Percentiles rank a stretch among this genome's conserved stretches.
phyloP scores from a whole-genome alignment of 371 early-diverging fungal genomes.

The Mortierella sp. region DNA sequence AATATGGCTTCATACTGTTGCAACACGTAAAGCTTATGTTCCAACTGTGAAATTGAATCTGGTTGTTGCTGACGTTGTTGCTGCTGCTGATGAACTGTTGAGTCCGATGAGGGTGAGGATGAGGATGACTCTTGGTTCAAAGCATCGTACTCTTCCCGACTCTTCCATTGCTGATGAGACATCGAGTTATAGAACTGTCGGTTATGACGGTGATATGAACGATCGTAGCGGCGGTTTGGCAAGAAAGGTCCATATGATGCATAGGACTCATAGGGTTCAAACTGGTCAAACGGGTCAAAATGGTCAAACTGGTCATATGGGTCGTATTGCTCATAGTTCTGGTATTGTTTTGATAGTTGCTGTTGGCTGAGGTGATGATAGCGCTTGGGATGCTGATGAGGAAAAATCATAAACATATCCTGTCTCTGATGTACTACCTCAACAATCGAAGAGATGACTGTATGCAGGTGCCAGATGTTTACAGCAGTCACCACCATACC shows the following conservation, averaged over 20 bases:
- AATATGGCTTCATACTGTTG: neutral
- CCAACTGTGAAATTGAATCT: neutral
- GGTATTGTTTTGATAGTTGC: neutral
- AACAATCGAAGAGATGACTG: slow-evolving; percentile 27
- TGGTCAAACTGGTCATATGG: neutral
- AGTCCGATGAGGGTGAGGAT: neutral
- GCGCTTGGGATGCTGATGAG: neutral
- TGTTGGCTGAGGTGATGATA: neutral
- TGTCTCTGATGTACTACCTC: slow-evolving; percentile 30
- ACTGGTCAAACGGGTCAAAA: neutral
- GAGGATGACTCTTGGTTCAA: neutral
- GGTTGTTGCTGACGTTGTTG: neutral
- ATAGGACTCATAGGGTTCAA: neutral
- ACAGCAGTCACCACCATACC: slow-evolving; percentile 29
- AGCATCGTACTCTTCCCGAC: no score
- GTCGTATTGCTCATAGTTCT: neutral
- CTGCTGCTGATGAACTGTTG: neutral
- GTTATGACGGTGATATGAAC: neutral
- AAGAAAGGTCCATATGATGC: neutral
- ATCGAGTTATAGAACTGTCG: neutral
- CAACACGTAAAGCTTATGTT: neutral
- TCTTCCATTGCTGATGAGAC: neutral
- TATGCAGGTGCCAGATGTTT: slow-evolving; percentile 40
- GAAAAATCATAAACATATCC: neutral
- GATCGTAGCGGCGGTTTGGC: neutral